These are phyloP conservation scores for Xerophyta viscosa DNA, from an alignment of 106 monocot species.

Conservation along the genomic window DNA sequence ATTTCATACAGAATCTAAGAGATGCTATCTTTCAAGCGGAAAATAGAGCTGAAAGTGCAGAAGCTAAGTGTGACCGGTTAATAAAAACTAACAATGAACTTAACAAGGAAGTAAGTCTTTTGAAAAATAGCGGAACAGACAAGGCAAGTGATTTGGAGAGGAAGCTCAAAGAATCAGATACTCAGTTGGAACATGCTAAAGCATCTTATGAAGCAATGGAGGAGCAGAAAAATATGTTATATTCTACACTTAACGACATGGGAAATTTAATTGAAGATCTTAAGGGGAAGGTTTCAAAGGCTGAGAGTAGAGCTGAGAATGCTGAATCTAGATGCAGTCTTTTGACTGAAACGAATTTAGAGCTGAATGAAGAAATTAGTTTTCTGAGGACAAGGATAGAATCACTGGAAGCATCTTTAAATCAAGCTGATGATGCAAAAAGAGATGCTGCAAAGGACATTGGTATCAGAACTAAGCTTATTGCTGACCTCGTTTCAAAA, in stretches of 20 bases:
- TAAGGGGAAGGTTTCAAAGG: conserved; percentile 61
- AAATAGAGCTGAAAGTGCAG: conserved; percentile 43
- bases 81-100: conserved; percentile 44
- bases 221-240: conserved; percentile 51
- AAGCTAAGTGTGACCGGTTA: conserved; percentile 32
- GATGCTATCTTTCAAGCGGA: conserved; percentile 35
- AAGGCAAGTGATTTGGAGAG: conserved; percentile 43
- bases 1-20: conserved; percentile 30
- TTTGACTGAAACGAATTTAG: conserved; percentile 72
- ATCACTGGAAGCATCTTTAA: conserved; percentile 44
- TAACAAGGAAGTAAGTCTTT: conserved; percentile 30
- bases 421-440: conserved; percentile 54
- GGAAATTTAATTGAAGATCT: conserved; percentile 73
- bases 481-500: conserved; percentile 60
- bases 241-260: conserved; percentile 67
- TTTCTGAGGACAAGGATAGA: conserved; percentile 53
- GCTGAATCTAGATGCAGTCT: conserved; percentile 59
- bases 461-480: conserved; percentile 55
- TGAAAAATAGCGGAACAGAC: conserved; percentile 33
- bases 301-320: conserved; percentile 63
- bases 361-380: conserved; percentile 67
- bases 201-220: conserved; percentile 70
- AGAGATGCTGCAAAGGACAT: conserved; percentile 54
- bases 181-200: conserved; percentile 65
- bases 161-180: conserved; percentile 65